Conservation (phyloP, 345 rosid genomes). For the Gossypium thurberi region DNA sequence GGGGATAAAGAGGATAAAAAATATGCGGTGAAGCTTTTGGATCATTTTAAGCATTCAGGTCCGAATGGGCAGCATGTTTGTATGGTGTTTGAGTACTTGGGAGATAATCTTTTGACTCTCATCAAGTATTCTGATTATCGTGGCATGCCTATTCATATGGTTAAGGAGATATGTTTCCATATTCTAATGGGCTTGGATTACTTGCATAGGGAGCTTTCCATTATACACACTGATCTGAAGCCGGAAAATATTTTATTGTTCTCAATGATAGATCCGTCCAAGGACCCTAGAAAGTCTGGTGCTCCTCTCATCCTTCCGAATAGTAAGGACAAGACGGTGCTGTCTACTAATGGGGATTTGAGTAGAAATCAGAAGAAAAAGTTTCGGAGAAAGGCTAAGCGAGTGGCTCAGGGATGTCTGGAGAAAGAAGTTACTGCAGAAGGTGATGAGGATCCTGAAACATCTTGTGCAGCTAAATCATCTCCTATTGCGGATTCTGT, state of each 20-base stretch:
- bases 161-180: slow-evolving; percentile 51
- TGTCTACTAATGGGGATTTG: slow-evolving; percentile 43
- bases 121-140: slow-evolving; percentile 55
- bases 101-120: slow-evolving; percentile 62
- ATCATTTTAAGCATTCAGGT: slow-evolving; percentile 73
- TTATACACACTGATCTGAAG: slow-evolving; percentile 68
- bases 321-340: slow-evolving; percentile 30
- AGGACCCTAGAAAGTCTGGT: slow-evolving; percentile 48
- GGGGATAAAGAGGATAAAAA: slow-evolving; percentile 55
- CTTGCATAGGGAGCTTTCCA: slow-evolving; percentile 68
- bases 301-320: slow-evolving; percentile 37
- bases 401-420: slow-evolving; percentile 43
- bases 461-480: slow-evolving; percentile 29
- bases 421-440: slow-evolving; percentile 38
- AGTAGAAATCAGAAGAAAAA: slow-evolving; percentile 57
- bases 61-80: slow-evolving; percentile 77
- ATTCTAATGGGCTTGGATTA: slow-evolving; percentile 59
- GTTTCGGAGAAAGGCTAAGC: slow-evolving; percentile 51
- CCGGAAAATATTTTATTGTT: slow-evolving; percentile 60
- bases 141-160: slow-evolving; percentile 51
- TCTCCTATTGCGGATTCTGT: slow-evolving; percentile 19
- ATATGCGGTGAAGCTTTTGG: slow-evolving; percentile 65
- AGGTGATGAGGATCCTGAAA: slow-evolving; percentile 31
- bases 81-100: slow-evolving; percentile 74
- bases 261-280: slow-evolving; percentile 53